Percentiles rank a stretch among this genome's conserved stretches.
phyloP scores from a whole-genome alignment of 495 filamentous ascomycete genomes.

The Parmelia sp. region DNA sequence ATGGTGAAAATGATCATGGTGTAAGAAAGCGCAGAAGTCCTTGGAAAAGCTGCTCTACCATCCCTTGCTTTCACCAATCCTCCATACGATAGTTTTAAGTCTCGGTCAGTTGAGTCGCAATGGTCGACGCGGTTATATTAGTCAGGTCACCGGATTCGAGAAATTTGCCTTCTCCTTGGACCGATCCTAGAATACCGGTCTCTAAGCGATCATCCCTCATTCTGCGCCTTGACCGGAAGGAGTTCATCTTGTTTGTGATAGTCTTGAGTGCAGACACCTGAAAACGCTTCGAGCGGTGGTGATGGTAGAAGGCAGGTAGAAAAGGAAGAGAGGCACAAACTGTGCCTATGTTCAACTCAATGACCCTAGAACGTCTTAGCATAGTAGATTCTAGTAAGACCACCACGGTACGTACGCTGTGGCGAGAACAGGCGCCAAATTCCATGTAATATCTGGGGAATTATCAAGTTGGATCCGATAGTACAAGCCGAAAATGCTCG shows the following conservation, averaged over 20 bases:
- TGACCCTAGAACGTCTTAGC: slow-evolving; percentile 1
- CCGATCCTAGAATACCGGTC: slow-evolving; percentile 9
- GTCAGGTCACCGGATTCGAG: slow-evolving; percentile 2
- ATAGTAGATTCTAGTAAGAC: background rate
- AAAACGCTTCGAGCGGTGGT: slow-evolving; percentile 1
- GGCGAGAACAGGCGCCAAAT: slow-evolving; percentile 1
- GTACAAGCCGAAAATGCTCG: slow-evolving; percentile 5
- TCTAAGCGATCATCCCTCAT: background rate
- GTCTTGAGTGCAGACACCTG: slow-evolving; percentile 4
- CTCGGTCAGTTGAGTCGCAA: background rate
- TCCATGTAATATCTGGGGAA: background rate
- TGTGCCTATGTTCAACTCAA: slow-evolving; percentile 3
- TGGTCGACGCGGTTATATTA: background rate
- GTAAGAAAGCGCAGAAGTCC: background rate
- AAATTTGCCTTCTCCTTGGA: slow-evolving; percentile 8
- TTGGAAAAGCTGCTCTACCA: background rate
- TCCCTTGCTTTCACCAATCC: background rate
- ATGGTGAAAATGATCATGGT: background rate
- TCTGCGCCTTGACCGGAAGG: slow-evolving; percentile 1
- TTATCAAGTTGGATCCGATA: background rate
- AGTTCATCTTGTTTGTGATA: background rate
- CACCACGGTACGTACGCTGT: background rate
- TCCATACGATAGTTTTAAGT: background rate
- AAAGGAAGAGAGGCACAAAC: slow-evolving; percentile 8
- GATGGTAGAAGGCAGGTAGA: slow-evolving; percentile 5